phyloP scores from a whole-genome alignment of 1,139 yeast species.

The Suhomyces kunorum region DNA sequence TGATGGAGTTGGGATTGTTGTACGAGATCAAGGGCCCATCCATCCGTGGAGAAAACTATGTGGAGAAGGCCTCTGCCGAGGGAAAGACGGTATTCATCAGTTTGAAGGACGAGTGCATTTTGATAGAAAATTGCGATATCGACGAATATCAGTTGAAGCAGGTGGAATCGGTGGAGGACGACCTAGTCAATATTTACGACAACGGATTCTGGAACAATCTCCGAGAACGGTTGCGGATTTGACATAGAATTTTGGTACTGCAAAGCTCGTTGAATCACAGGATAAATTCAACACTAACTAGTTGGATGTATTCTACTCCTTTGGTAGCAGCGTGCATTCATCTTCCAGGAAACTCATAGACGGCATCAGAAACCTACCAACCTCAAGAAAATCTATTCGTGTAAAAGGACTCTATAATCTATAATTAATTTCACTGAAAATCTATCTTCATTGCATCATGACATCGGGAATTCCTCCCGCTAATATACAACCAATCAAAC shows the following conservation, averaged over 20 bases:
- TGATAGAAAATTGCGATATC: slow-evolving; percentile 19
- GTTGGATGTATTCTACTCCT: too few species aligned
- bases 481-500: not conserved
- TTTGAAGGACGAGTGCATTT: slow-evolving; percentile 27
- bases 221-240: slow-evolving; percentile 26
- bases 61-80: slow-evolving; percentile 22
- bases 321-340: too few species aligned
- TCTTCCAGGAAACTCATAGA: too few species aligned
- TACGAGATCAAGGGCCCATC: slow-evolving; percentile 19
- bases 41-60: slow-evolving; percentile 17
- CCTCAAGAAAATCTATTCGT: too few species aligned
- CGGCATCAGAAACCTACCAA: too few species aligned
- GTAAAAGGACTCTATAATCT: too few species aligned
- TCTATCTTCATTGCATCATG: too few species aligned
- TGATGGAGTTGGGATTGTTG: slow-evolving; percentile 45
- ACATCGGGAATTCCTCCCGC: too few species aligned
- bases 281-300: too few species aligned
- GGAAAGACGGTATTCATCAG: slow-evolving; percentile 29
- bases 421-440: too few species aligned
- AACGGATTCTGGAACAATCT: slow-evolving; percentile 57
- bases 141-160: slow-evolving; percentile 21
- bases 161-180: slow-evolving; percentile 42
- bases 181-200: slow-evolving; percentile 68
- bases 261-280: too few species aligned
- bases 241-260: too few species aligned